Conservation (phyloP, 2,329 filamentous ascomycete species). For the Neoscytalidium dimidiatum region DNA sequence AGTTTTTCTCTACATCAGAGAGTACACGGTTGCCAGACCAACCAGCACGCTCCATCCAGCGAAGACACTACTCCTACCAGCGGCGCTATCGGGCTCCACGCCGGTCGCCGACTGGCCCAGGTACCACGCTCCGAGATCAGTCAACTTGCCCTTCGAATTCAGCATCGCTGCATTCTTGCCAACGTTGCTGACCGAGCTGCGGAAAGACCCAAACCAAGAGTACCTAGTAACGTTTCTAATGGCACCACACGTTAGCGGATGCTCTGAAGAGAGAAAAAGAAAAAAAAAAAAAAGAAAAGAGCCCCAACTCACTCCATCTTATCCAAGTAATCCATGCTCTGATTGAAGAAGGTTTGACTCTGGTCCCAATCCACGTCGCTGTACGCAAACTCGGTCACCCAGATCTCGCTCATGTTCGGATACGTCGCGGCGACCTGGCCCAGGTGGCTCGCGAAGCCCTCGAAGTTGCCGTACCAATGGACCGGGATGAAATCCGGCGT, state of each 20-base stretch:
- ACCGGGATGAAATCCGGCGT: slow-evolving; percentile 53
- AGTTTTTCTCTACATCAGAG: not conserved
- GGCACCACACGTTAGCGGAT: not conserved
- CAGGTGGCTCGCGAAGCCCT: slow-evolving; percentile 66
- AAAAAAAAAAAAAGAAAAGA: not conserved
- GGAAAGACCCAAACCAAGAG: slow-evolving; percentile 75
- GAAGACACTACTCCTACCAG: slow-evolving; percentile 17
- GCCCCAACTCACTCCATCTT: not conserved
- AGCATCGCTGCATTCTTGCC: slow-evolving; percentile 73
- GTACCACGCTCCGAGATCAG: slow-evolving; percentile 77
- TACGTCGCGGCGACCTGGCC: slow-evolving; percentile 58
- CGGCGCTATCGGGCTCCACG: slow-evolving; percentile 36
- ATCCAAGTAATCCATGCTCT: slow-evolving; percentile 67
- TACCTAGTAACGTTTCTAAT: slow-evolving; percentile 63
- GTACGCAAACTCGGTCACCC: slow-evolving; percentile 78
- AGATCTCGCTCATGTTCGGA: slow-evolving; percentile 58
- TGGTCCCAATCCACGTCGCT: slow-evolving; percentile 55
- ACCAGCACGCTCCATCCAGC: slow-evolving; percentile 23
- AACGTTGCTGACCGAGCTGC: slow-evolving; percentile 69
- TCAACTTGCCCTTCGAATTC: slow-evolving; percentile 66
- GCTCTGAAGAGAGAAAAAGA: not conserved
- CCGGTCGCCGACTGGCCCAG: slow-evolving; percentile 55
- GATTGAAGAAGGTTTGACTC: slow-evolving; percentile 69
- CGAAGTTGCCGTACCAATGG: slow-evolving; percentile 65
- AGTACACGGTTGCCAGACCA: slow-evolving; percentile 7